Evolutionary conservation across 768 basidiomycete genomes (phyloP).

Genomic region (Phaeolepiota aurea): DNA sequence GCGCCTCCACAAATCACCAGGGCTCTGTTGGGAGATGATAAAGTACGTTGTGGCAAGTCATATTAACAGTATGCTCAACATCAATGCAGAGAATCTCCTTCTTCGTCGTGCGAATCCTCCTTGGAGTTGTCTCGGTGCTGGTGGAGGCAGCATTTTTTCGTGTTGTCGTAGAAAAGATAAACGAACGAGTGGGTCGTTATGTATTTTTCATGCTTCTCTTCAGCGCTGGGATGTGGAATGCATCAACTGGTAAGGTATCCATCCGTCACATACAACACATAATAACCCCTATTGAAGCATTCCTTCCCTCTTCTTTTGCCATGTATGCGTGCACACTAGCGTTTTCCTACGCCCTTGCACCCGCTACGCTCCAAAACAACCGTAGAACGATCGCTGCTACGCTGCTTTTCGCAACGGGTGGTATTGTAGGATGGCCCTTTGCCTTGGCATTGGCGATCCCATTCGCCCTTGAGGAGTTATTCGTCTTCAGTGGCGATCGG

Average conservation of each 20-base stretch:
- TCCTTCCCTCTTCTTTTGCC: conserved; percentile 91
- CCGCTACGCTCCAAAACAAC: conserved; percentile 43
- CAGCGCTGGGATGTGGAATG: conserved; percentile 94
- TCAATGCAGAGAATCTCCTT: conserved; percentile 69
- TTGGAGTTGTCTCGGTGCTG: conserved; percentile 65
- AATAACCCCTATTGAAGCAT: conserved; percentile 40
- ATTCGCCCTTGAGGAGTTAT: conserved; percentile 85
- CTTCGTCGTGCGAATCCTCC: conserved; percentile 77
- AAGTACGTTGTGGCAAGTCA: conserved; percentile 41
- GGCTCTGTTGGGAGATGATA: conserved; percentile 47
- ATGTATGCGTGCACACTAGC: conserved; percentile 86
- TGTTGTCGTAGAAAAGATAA: conserved; percentile 71
- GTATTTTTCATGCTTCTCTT: conserved; percentile 78
- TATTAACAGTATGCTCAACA: conserved; percentile 1
- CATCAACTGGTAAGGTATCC: conserved; percentile 57
- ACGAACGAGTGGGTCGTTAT: conserved; percentile 90
- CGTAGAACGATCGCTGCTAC: conserved; percentile 60
- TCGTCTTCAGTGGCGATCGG: conserved; percentile 63
- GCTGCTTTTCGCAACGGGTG: conserved; percentile 68
- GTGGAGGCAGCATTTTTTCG: conserved; percentile 83
- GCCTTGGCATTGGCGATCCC: conserved; percentile 81
- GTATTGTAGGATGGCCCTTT: conserved; percentile 96
- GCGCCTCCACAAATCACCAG: conserved; percentile 52
- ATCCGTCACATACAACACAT: not conserved
- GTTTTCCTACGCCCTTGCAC: conserved; percentile 57